Base-by-base conservation (phyloP, 495 filamentous ascomycete species). In the Tuber calosporum region DNA sequence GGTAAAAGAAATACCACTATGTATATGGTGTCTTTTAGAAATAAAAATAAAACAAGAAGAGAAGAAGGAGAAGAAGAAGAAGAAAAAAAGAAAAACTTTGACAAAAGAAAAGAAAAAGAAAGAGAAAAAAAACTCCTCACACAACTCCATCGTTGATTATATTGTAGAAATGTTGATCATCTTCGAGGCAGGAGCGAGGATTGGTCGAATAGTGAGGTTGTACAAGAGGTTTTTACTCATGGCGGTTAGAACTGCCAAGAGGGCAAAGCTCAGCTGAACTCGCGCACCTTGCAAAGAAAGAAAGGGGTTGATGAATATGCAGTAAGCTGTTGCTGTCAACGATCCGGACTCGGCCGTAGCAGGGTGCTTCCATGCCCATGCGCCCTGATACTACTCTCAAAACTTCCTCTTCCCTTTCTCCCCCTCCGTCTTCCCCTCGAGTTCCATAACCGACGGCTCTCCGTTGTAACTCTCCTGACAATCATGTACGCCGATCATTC, bases 11-110 rank as follows among this genome's bases (percentile, higher is more conserved):
- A 70, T 73, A 73, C 74, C 76, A 73, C 68, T 36, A 69, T 66
- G 69, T 77, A 48, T 77, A 74, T 68, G 68, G 74, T 71, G 70
- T 78, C 76, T 77, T 78, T 48, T 20, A 20, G 70, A 77, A 75
- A 70, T 58, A 8, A 45, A 73, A 70, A 70, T 70, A 45, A 37
- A 74, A 69, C 41, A 77, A 66, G 58, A 72, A 41, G 26, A 34
- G 53, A 62, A 62, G 39, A 67, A 72, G 42, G 34, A 42, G 42
- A 58, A 72, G 58, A 30, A 34, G 53, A 62, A 62, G n/a, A n/a
- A n/a, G n/a, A n/a, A n/a, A n/a, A 73, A 68, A n/a, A n/a, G n/a
- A 9, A 41, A 67, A 62, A 66, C 67, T 39, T 43, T 37, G 48
- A 62, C 67, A 67, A 37, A 15, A 58, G 34, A 74, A 69, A 53